phyloP scores from a whole-genome alignment of 2,329 filamentous ascomycete genomes.

The Sclerotinia borealis region DNA sequence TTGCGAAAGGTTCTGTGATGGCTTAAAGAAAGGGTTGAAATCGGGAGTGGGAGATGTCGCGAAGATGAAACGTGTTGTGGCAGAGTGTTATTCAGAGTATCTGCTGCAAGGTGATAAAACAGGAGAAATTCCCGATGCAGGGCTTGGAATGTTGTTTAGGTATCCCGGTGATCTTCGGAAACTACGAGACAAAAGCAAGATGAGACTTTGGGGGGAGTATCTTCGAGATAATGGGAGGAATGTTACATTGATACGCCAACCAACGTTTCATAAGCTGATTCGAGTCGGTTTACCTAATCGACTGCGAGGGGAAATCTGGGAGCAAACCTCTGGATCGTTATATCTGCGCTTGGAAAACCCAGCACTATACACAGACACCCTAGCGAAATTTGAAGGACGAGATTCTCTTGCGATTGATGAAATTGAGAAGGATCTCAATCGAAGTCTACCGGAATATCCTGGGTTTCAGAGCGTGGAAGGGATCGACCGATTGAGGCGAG shows the following conservation, averaged over 20 bases:
- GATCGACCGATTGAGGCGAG: constrained; percentile 80
- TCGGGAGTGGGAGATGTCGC: constrained; percentile 83
- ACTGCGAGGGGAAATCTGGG: constrained; percentile 91
- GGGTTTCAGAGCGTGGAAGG: constrained; percentile 96
- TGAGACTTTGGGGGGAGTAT: constrained; percentile 96
- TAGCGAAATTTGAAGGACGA: constrained; percentile 74
- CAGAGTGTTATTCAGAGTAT: constrained; percentile 89
- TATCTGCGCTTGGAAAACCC: constrained; percentile 84
- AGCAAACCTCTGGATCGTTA: constrained; percentile 84
- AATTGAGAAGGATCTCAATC: constrained; percentile 97
- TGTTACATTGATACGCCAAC: constrained; percentile 84
- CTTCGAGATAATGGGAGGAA: constrained; percentile 92
- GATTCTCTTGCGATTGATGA: constrained; percentile 96
- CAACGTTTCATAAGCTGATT: constrained; percentile 96
- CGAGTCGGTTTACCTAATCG: constrained; percentile 91
- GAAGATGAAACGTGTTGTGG: constrained; percentile 72
- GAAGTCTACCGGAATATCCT: constrained; percentile 92
- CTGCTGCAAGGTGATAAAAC: constrained; percentile 57
- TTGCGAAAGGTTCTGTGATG: constrained; percentile 95
- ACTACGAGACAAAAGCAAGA: constrained; percentile 89
- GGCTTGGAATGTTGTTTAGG: constrained; percentile 83
- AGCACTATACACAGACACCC: constrained; percentile 74
- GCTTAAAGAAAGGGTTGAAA: constrained; percentile 81
- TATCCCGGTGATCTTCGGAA: constrained; percentile 96
- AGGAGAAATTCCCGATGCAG: constrained; percentile 78